A percentile compares a stretch with the other conserved stretches of the same genome.
Conservation (phyloP, 345 rosid genomes). For the Ailanthus altissimus region DNA sequence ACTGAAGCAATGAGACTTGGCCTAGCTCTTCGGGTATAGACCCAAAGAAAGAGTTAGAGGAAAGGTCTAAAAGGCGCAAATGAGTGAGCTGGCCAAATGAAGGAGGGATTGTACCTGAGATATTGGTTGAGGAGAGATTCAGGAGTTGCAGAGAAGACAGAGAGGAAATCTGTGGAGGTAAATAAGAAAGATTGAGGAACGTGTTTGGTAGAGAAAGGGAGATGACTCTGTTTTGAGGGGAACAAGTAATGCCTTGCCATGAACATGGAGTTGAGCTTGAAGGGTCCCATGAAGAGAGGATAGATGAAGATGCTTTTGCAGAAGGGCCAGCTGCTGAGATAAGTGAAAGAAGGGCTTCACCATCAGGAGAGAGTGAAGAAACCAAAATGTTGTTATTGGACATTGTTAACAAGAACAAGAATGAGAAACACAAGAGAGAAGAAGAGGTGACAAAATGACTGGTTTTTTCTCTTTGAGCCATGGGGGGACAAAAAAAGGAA, state of each 20-base stretch:
- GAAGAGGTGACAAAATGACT: slow-evolving; percentile 18
- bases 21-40: slow-evolving; percentile 74
- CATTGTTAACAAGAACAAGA: slow-evolving; percentile 38
- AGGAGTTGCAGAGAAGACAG: slow-evolving; percentile 84
- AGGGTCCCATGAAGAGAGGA: slow-evolving; percentile 83
- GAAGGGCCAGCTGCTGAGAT: slow-evolving; percentile 51
- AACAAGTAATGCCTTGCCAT: slow-evolving; percentile 89
- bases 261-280: slow-evolving; percentile 77
- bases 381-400: slow-evolving; percentile 27
- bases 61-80: slow-evolving; percentile 84
- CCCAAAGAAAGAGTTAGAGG: slow-evolving; percentile 85
- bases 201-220: slow-evolving; percentile 76
- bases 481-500: not conserved
- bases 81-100: slow-evolving; percentile 66
- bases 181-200: slow-evolving; percentile 81
- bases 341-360: slow-evolving; percentile 69
- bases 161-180: slow-evolving; percentile 71
- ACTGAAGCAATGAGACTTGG: slow-evolving; percentile 71
- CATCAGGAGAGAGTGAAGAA: slow-evolving; percentile 70
- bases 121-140: slow-evolving; percentile 83
- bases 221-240: slow-evolving; percentile 77
- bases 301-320: slow-evolving; percentile 48
- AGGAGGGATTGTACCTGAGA: slow-evolving; percentile 86
- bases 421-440: slow-evolving; percentile 30
- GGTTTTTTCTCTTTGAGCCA: slow-evolving; percentile 43